phyloP scores from a whole-genome alignment of 108 stramenopile species.

The Aurantiochytrium sp. region DNA sequence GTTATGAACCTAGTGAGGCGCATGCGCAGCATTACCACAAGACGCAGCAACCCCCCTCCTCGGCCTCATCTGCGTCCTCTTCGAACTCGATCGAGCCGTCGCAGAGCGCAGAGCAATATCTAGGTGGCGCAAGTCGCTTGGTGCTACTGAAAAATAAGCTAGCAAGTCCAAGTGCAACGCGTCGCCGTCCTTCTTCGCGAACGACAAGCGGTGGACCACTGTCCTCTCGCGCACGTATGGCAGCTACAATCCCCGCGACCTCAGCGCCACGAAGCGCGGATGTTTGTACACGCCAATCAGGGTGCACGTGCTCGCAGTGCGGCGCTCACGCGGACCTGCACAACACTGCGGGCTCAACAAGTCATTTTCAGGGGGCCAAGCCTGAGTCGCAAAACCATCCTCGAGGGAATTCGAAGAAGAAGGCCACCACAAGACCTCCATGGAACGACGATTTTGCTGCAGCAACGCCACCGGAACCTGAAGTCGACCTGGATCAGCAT shows the following conservation, averaged over 20 bases:
- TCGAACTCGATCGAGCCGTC: background rate
- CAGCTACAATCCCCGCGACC: background rate
- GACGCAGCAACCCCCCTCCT: background rate
- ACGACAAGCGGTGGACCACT: background rate
- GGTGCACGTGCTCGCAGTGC: background rate
- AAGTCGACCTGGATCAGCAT: too few relatives aligned
- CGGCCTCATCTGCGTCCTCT: background rate
- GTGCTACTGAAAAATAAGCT: background rate
- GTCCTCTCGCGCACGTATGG: background rate
- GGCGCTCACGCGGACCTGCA: background rate
- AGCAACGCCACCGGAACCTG: too few relatives aligned
- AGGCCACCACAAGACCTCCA: background rate
- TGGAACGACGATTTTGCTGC: background rate
- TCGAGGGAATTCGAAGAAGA: background rate
- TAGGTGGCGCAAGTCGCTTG: background rate
- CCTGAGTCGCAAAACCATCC: background rate
- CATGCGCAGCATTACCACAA: too few relatives aligned
- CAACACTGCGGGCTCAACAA: too few relatives aligned
- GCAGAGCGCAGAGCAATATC: background rate
- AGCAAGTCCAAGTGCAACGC: background rate
- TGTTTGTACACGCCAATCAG: background rate
- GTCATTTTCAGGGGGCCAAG: background rate
- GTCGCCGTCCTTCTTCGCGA: background rate
- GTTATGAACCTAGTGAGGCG: too few relatives aligned
- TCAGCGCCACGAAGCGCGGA: background rate